Conservation (phyloP, 805 yeast genomes). For the Pichia sporocuriosa region DNA sequence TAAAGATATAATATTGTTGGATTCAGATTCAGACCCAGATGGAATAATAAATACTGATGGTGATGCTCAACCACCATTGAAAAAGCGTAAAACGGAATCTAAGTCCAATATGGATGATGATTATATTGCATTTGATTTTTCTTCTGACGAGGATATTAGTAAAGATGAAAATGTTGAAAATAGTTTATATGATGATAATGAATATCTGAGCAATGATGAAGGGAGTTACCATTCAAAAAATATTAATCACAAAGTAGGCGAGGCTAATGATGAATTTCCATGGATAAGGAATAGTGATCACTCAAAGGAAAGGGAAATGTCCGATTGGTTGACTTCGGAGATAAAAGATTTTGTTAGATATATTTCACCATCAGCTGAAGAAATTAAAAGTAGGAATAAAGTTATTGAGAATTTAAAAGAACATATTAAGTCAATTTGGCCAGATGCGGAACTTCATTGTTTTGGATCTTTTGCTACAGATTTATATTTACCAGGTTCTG, state of each 20-base stretch:
- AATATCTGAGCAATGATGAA: slow-evolving; percentile 42
- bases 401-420: slow-evolving; percentile 55
- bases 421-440: slow-evolving; percentile 57
- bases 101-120: slow-evolving; percentile 42
- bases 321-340: slow-evolving; percentile 83
- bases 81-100: slow-evolving; percentile 20
- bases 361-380: slow-evolving; percentile 76
- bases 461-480: slow-evolving; percentile 96
- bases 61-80: slow-evolving; percentile 7
- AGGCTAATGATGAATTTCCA: slow-evolving; percentile 42
- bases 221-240: slow-evolving; percentile 24
- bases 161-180: slow-evolving; percentile 32
- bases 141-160: slow-evolving; percentile 36
- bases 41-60: slow-evolving; percentile 15
- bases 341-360: slow-evolving; percentile 78
- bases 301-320: slow-evolving; percentile 65
- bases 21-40: slow-evolving; percentile 1
- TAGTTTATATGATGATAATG: slow-evolving; percentile 22
- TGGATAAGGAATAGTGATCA: slow-evolving; percentile 81
- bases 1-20: slow-evolving; percentile 1
- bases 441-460: slow-evolving; percentile 69
- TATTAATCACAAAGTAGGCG: slow-evolving; percentile 21
- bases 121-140: slow-evolving; percentile 49
- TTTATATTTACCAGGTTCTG: slow-evolving; percentile 88
- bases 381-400: slow-evolving; percentile 57